Conservation (phyloP, 305 asterid species). For the Nicotiana rustica region DNA sequence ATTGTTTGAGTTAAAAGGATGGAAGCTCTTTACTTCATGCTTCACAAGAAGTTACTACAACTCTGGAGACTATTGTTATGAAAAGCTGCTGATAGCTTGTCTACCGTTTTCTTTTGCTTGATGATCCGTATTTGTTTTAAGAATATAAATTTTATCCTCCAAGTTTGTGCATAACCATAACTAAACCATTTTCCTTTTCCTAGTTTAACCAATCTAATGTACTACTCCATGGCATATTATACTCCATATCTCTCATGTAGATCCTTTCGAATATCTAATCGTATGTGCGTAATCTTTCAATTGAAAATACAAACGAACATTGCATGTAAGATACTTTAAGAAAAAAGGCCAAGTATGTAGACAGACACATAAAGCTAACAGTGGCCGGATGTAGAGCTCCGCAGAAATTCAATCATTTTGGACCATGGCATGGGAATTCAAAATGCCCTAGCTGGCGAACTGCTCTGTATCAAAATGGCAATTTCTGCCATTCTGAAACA, state of each 20-base stretch:
- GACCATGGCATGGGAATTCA: neutral
- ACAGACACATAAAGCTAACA: neutral
- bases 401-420: neutral
- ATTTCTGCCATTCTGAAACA: no score
- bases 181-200: neutral
- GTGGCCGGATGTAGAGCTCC: neutral
- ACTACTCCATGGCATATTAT: neutral
- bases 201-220: neutral
- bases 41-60: neutral
- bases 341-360: no score
- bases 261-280: neutral
- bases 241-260: neutral
- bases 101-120: neutral
- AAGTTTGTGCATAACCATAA: neutral
- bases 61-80: neutral
- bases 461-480: no score
- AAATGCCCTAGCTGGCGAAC: no score
- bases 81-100: neutral
- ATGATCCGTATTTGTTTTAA: neutral
- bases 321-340: neutral
- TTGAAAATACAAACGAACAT: neutral
- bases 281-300: neutral
- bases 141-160: neutral
- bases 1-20: neutral
- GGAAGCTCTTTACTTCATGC: neutral